These are phyloP conservation scores for Fragaria vesca DNA, from an alignment of 306 rosid species.

Conservation along the genomic window DNA sequence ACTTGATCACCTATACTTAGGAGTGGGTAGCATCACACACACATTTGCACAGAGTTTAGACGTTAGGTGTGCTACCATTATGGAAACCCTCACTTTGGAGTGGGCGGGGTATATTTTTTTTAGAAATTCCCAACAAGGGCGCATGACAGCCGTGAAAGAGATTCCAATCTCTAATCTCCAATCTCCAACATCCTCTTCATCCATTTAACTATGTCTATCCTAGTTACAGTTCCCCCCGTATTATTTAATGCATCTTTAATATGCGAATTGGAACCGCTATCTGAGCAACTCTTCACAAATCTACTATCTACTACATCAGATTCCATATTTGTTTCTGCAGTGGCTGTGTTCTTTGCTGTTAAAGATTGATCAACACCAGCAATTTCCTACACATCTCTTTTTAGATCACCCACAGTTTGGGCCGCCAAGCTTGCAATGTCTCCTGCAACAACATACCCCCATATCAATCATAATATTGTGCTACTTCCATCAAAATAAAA, in stretches of 20 bases:
- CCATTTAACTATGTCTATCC: slow-evolving; percentile 51
- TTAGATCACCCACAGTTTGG: slow-evolving; percentile 23
- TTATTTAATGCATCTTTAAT: slow-evolving; percentile 27
- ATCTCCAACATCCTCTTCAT: slow-evolving; percentile 45
- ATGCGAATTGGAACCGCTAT: slow-evolving; percentile 27
- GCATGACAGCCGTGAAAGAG: slow-evolving; percentile 33
- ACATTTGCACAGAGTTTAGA: too few relatives aligned
- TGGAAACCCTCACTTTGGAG: slow-evolving; percentile 27
- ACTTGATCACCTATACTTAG: too few relatives aligned
- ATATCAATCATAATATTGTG: not conserved
- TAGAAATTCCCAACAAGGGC: slow-evolving; percentile 55
- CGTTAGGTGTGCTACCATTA: too few relatives aligned
- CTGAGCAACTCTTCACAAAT: slow-evolving; percentile 31
- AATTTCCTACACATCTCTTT: slow-evolving; percentile 27
- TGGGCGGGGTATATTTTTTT: slow-evolving; percentile 29
- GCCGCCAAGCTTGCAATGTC: slow-evolving; percentile 3
- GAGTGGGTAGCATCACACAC: too few relatives aligned
- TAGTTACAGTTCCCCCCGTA: slow-evolving; percentile 21
- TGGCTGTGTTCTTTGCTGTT: slow-evolving; percentile 16
- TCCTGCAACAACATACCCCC: slow-evolving; percentile 16
- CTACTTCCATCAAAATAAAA: not conserved
- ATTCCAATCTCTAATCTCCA: slow-evolving; percentile 42
- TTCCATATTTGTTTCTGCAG: slow-evolving; percentile 15
- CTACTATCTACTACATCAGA: slow-evolving; percentile 21
- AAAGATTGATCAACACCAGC: slow-evolving; percentile 22